phyloP scores from a whole-genome alignment of 1,284 basidiomycete genomes.

The Erythrobasidium hasegawianum region DNA sequence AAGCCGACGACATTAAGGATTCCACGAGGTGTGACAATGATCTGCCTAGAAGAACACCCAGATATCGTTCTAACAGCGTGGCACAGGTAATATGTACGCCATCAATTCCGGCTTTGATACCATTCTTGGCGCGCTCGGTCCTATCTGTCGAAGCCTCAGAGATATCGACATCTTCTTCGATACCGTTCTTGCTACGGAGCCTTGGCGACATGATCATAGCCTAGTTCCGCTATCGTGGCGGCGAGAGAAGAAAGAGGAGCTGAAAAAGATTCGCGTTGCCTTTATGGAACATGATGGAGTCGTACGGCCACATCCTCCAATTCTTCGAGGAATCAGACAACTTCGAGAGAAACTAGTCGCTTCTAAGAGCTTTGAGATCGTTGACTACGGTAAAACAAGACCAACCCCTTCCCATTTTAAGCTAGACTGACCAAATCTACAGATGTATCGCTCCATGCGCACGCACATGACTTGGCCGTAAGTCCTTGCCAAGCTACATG shows the following conservation, averaged over 20 bases:
- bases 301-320: constrained; percentile 49
- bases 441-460: too few species aligned
- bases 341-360: constrained; percentile 43
- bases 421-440: not conserved
- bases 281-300: constrained; percentile 51
- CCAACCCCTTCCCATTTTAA: too few species aligned
- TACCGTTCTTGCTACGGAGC: constrained; percentile 44
- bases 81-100: not conserved
- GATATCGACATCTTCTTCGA: constrained; percentile 48
- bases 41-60: not conserved
- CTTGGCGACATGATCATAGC: constrained; percentile 48
- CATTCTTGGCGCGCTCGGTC: constrained; percentile 47
- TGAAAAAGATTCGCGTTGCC: constrained; percentile 44
- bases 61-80: not conserved
- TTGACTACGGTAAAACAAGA: not conserved
- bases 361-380: constrained; percentile 9
- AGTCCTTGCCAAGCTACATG: too few species aligned
- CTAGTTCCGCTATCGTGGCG: constrained; percentile 44
- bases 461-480: too few species aligned
- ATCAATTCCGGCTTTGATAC: constrained; percentile 44
- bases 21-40: constrained; percentile 39
- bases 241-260: constrained; percentile 40
- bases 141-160: constrained; percentile 46
- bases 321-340: constrained; percentile 48
- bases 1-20: constrained; percentile 47